Base-by-base conservation (phyloP, 106 monocot genomes). In the Triglochin maritima region DNA sequence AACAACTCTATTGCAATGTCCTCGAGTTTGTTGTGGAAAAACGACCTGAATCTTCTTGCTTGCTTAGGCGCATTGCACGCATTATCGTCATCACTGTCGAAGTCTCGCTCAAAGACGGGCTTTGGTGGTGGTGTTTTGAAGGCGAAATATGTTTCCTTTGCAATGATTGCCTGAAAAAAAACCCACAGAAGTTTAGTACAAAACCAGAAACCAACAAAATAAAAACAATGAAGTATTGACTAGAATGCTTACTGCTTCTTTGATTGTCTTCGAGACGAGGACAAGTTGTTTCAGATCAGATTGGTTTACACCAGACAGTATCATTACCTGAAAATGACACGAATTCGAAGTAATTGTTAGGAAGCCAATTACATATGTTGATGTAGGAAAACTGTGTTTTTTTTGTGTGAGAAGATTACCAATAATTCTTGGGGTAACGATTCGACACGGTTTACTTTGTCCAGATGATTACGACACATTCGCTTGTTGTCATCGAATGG, bases 61-160 rank as follows among this genome's bases (percentile, higher is more conserved):
- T 6, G 44, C 62, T 45, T 63, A 12, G 62, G 62, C 13, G 62
- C 62, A 63, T 46, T 14, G 5, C 45, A 46, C n/a, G 62, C 62
- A 63, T 47, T 14, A 15, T 6, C 59, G 2, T 8, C 62, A 2
- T 62, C 62, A 46, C 9, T 11, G 43, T 63, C 62, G 10, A 63
- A 63, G 44, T 7, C 46, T 45, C 11, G 44, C 4, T 14, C 12
- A 46, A 45, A 63, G 5, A 63, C 62, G 10, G 62, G 47, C 62
- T 63, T 63, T 63, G 62, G 46, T 65, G 11, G 52, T 52, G 65
- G 65, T 15, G 65, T 65, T n/a, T 9, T 48, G 49, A 65, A 65
- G 9, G 65, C 65, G 50, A 65, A 65, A 65, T 65, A 16, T 1
- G 65, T 49, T 9, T 65, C 49, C 65, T 65, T 65, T 5, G 49